phyloP scores from a whole-genome alignment of 768 basidiomycete genomes.

The Tricholoma matsutake region DNA sequence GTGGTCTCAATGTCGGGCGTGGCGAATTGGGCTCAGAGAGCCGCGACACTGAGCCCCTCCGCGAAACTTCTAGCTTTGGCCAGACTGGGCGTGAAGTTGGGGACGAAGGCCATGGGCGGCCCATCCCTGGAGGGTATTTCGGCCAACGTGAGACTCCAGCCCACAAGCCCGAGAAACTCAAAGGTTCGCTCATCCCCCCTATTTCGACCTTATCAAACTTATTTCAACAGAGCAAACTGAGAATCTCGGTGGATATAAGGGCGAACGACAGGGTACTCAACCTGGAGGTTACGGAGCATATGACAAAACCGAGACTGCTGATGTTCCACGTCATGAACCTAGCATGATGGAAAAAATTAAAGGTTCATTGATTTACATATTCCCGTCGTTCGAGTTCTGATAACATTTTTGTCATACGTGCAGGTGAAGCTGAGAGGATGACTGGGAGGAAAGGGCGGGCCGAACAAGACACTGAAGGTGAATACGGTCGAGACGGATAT shows the following conservation, averaged over 20 bases:
- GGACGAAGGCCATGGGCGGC: constrained; percentile 6
- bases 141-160: not conserved
- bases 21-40: not conserved
- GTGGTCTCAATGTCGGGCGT: not conserved
- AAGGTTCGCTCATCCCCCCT: not conserved
- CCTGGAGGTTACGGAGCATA: too few relatives aligned
- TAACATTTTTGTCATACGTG: not conserved
- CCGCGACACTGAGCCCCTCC: not conserved
- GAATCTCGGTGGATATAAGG: too few relatives aligned
- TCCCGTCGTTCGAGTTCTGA: not conserved
- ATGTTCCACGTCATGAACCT: not conserved
- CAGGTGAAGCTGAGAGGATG: not conserved
- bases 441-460: not conserved
- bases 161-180: constrained; percentile 13
- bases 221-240: not conserved
- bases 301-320: not conserved
- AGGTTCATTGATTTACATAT: not conserved
- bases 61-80: not conserved
- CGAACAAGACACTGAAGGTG: too few relatives aligned
- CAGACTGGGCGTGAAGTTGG: constrained; percentile 8
- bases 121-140: constrained; percentile 6
- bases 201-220: not conserved
- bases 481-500: too few relatives aligned
- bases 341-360: constrained; percentile 21
- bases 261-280: too few relatives aligned